phyloP scores from a whole-genome alignment of 2,329 filamentous ascomycete species.

The Cladosporium sp. region DNA sequence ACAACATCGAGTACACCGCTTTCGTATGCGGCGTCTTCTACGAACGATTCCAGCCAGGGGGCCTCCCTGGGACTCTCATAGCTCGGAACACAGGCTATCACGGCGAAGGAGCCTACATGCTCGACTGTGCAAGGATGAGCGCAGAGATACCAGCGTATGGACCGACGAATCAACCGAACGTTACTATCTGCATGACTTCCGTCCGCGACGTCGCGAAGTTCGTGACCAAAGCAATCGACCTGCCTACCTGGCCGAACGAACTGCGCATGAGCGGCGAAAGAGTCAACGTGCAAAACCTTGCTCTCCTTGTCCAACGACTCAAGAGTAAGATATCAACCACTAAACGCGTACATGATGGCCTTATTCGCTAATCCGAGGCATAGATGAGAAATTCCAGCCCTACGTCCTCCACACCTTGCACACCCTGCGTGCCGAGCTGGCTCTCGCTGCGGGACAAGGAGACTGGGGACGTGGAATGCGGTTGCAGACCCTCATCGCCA shows the following conservation, averaged over 20 bases:
- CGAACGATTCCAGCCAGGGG: conserved; percentile 67
- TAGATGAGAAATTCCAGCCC: conserved; percentile 16
- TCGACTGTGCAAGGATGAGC: conserved; percentile 55
- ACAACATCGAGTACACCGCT: conserved; percentile 61
- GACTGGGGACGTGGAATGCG: conserved; percentile 36
- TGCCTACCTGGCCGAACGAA: conserved; percentile 63
- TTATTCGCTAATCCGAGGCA: not conserved
- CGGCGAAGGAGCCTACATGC: conserved; percentile 60
- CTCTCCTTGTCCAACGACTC: conserved; percentile 51
- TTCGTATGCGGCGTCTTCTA: conserved; percentile 75
- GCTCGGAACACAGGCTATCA: conserved; percentile 53
- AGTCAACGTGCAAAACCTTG: conserved; percentile 57
- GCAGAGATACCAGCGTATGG: conserved; percentile 60
- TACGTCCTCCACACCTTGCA: conserved; percentile 46
- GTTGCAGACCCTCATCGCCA: conserved; percentile 61
- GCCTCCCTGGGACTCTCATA: conserved; percentile 57
- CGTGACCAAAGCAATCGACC: conserved; percentile 63
- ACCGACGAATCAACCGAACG: conserved; percentile 42
- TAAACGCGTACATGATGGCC: not conserved
- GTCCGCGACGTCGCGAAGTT: conserved; percentile 68
- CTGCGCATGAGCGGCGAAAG: conserved; percentile 66
- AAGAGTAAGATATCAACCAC: conserved; percentile 34
- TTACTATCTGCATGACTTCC: conserved; percentile 64
- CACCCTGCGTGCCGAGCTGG: conserved; percentile 48
- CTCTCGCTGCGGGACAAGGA: conserved; percentile 30